Percentiles rank a stretch among this genome's conserved stretches.
Evolutionary conservation across 805 yeast species (phyloP).

Genomic region (Candida anglica): DNA sequence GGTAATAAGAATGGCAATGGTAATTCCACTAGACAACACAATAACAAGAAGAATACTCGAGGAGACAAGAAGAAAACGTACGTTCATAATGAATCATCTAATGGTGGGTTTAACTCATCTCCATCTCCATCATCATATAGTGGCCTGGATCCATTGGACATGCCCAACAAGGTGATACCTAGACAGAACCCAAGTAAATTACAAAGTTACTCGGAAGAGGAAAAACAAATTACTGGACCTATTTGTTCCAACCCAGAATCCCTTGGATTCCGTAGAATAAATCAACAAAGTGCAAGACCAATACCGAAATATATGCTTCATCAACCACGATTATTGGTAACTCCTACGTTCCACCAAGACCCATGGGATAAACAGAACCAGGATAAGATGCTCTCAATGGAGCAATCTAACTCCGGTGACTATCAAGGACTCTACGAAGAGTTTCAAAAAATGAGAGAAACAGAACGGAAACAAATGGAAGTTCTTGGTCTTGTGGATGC

Average conservation of each 20-base stretch:
- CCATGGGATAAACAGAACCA: constrained; percentile 82
- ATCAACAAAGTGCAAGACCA: constrained; percentile 15
- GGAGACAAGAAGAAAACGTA: not conserved
- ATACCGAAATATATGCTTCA: constrained; percentile 31
- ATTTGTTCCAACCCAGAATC: constrained; percentile 24
- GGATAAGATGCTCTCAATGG: constrained; percentile 50
- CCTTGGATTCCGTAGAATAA: constrained; percentile 22
- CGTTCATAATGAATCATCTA: no score
- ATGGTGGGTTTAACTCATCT: no score
- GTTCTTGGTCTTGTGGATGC: constrained; percentile 77
- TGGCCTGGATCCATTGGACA: constrained; percentile 13
- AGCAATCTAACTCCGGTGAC: constrained; percentile 45
- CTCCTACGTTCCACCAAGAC: constrained; percentile 32
- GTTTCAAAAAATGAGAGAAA: constrained; percentile 67
- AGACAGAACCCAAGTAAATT: constrained; percentile 13
- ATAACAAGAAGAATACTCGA: constrained; percentile 4
- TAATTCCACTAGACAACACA: constrained; percentile 6
- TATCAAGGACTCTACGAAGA: constrained; percentile 71
- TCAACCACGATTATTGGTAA: constrained; percentile 32
- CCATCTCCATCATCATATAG: no score
- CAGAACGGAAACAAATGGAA: constrained; percentile 79
- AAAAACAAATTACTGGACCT: constrained; percentile 23
- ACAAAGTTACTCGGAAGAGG: constrained; percentile 16
- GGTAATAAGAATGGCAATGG: constrained; percentile 7
- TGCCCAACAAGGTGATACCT: constrained; percentile 16